Evolutionary conservation across 495 filamentous ascomycete genomes (phyloP).

Genomic region (Jackrogersella minutella): DNA sequence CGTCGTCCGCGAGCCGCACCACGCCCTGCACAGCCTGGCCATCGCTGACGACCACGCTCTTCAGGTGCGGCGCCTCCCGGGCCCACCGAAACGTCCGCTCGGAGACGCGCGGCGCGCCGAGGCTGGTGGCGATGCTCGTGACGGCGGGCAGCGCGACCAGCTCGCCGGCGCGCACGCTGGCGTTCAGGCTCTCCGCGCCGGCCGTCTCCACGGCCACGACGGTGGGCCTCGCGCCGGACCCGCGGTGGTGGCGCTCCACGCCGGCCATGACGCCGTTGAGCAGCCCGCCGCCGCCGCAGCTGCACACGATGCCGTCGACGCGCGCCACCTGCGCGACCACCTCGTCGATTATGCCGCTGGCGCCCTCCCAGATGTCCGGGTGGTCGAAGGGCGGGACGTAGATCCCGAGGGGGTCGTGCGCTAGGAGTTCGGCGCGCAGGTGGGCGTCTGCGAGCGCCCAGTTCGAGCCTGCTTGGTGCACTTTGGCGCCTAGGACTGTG

Average conservation of each 20-base stretch:
- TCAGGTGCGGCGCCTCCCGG: conserved; percentile 50
- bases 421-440: conserved; percentile 69
- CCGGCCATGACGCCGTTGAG: conserved; percentile 81
- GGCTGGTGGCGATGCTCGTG: conserved; percentile 79
- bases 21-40: conserved; percentile 80
- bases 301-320: conserved; percentile 78
- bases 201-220: conserved; percentile 83
- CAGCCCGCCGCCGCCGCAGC: conserved; percentile 88
- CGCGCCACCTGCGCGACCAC: conserved; percentile 65
- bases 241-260: conserved; percentile 55
- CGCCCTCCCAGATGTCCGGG: conserved; percentile 82
- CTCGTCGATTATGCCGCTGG: conserved; percentile 77
- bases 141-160: conserved; percentile 75
- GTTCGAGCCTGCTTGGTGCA: conserved; percentile 73
- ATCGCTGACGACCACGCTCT: conserved; percentile 76
- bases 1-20: conserved; percentile 80
- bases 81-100: conserved; percentile 74
- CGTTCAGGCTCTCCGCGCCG: conserved; percentile 77
- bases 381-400: conserved; percentile 95
- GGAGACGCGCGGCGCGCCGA: conserved; percentile 80
- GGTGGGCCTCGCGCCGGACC: too few relatives aligned
- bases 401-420: conserved; percentile 59
- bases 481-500: conserved; percentile 69
- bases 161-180: conserved; percentile 64
- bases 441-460: conserved; percentile 82